Evolutionary conservation across 768 basidiomycete genomes (phyloP).

Genomic region (Pleurotus pulmonarius): DNA sequence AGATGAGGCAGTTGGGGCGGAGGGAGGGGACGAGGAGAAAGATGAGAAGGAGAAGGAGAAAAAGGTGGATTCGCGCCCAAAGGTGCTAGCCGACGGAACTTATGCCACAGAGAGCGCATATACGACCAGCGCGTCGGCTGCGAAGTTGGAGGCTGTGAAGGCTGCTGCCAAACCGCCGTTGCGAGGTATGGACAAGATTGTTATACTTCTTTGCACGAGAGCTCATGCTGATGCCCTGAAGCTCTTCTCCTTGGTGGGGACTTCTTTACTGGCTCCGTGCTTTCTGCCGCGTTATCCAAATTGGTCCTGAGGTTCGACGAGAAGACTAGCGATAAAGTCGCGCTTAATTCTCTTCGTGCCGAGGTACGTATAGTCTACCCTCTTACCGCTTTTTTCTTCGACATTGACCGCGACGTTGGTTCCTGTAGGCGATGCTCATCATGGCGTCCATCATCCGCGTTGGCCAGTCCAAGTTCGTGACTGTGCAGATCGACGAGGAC

Average conservation of each 20-base stretch:
- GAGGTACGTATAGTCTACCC: slow-evolving; percentile 49
- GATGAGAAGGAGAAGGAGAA: slow-evolving; percentile 47
- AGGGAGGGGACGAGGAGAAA: slow-evolving; percentile 35
- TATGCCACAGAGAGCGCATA: slow-evolving; percentile 97
- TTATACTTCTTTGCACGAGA: neutral
- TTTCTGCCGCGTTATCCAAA: slow-evolving; percentile 90
- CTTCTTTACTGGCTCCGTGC: slow-evolving; percentile 92
- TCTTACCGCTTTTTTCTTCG: neutral
- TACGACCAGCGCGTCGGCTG: slow-evolving; percentile 49
- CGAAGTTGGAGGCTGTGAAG: slow-evolving; percentile 77
- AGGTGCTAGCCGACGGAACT: slow-evolving; percentile 94
- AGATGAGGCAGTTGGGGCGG: slow-evolving; percentile 61
- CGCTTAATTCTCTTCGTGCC: slow-evolving; percentile 58
- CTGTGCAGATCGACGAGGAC: slow-evolving; percentile 97
- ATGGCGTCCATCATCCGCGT: slow-evolving; percentile 97
- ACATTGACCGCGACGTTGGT: neutral
- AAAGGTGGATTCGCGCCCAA: slow-evolving; percentile 56
- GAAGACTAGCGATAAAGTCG: slow-evolving; percentile 36
- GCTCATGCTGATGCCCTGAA: slow-evolving; percentile 17
- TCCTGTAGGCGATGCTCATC: slow-evolving; percentile 82
- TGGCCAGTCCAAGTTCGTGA: slow-evolving; percentile 93
- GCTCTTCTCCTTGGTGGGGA: slow-evolving; percentile 92
- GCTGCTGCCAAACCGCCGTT: slow-evolving; percentile 88
- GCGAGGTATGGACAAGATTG: slow-evolving; percentile 46
- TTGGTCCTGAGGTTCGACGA: slow-evolving; percentile 79